Base-by-base conservation (phyloP, 176 grass and related monocot species). In the Lolium multiflorum region DNA sequence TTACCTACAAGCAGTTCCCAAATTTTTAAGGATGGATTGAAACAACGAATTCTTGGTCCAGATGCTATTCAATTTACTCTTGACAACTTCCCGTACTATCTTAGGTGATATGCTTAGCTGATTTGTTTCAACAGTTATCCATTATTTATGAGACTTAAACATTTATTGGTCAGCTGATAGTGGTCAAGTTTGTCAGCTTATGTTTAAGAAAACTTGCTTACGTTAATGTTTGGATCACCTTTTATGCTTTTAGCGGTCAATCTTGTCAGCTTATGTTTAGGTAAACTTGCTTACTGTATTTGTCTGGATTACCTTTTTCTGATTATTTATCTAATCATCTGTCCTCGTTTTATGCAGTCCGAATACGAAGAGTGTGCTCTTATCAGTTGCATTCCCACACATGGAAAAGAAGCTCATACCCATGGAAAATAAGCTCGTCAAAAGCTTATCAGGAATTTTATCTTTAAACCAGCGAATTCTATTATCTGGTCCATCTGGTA, bases 41-140 rank as follows among this genome's bases (percentile, higher is more conserved):
- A 89, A 82, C 83, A 87, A 76, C 73, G 84, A 84, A 87, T 98
- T 87, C 48, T 98, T 81, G 62, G 56, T 81, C 77, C 91, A 82
- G 71, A 81, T 72, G 89, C 90, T 85, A 95, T 98, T 71, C 70
- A 90, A 58, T 86, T 90, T 87, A 92, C 93, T 46, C 79, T 95
- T 83, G 87, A 93, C 57, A 83, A 90, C 80, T 95, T 95, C 56
- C 93, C 93, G 3, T 95, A 95, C 71, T 95, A 90, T 92, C 74
- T 98, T 86, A 95, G 95, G 95, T 95, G 24, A 86, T 83, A 81
- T 87, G 22, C 39, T 89, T 37, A 43, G 18, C 35, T 38, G 13
- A 71, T 77, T 77, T 63, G 5, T 58, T 89, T 81, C 57, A 38
- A 73, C 44, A 76, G 24, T 10, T 85, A 57, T 79, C 60, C 2